These are phyloP conservation scores for Barnettozyma wickerhamii DNA, from an alignment of 805 yeast genomes.

Conservation along the genomic window DNA sequence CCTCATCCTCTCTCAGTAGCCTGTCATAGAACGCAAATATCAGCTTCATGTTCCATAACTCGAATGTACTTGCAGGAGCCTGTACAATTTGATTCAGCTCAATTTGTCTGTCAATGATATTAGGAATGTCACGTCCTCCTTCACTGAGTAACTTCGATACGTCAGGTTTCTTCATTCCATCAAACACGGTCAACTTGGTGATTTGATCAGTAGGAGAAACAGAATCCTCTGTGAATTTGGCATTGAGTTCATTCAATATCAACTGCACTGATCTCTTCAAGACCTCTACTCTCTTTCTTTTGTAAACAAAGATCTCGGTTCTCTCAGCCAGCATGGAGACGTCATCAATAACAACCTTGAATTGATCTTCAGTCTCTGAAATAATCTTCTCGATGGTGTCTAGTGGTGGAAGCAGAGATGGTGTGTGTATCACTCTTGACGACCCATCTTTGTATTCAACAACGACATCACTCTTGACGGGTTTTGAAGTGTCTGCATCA, in stretches of 20 bases:
- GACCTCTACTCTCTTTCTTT: conserved; percentile 29
- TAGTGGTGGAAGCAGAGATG: conserved; percentile 65
- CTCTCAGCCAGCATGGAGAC: conserved; percentile 29
- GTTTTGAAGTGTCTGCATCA: conserved; percentile 57
- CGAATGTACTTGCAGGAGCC: conserved; percentile 42
- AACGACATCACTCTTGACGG: conserved; percentile 43
- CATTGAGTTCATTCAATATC: conserved; percentile 19
- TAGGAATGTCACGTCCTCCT: conserved; percentile 26
- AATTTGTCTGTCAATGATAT: conserved; percentile 51
- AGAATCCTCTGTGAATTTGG: conserved; percentile 13
- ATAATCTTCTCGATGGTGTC: conserved; percentile 43
- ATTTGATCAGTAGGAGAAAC: conserved; percentile 1
- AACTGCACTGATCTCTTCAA: conserved; percentile 33
- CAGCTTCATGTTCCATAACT: conserved; percentile 59
- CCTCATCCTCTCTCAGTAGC: conserved; percentile 29
- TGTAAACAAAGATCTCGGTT: conserved; percentile 42
- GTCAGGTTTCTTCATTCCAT: conserved; percentile 16
- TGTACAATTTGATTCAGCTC: conserved; percentile 43
- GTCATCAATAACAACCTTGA: conserved; percentile 42
- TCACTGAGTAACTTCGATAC: conserved; percentile 12
- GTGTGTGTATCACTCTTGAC: conserved; percentile 39
- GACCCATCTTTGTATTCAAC: conserved; percentile 35
- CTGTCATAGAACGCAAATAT: conserved; percentile 58
- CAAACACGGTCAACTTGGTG: conserved; percentile 13
- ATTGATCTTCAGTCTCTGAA: conserved; percentile 45